A percentile compares a stretch with the other conserved stretches of the same genome.
Conservation (phyloP, 2,329 filamentous ascomycete genomes). For the Trichoderma lentiforme region DNA sequence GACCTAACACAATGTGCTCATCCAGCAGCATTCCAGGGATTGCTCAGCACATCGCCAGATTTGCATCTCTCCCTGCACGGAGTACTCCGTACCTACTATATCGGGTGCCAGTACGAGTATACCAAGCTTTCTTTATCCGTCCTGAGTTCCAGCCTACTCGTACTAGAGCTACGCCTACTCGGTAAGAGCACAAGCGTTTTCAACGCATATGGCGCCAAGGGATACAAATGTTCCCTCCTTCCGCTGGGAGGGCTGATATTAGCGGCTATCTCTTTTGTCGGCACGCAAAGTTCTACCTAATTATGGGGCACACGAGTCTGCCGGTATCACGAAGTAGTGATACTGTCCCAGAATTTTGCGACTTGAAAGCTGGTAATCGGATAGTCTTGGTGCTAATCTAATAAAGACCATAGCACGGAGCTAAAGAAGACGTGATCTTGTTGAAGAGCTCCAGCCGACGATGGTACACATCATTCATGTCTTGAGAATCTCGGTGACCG, state of each 20-base stretch:
- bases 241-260: neutral
- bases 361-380: neutral
- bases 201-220: neutral
- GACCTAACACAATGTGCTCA: constrained; percentile 1
- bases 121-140: neutral
- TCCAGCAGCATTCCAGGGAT: neutral
- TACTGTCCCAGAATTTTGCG: neutral
- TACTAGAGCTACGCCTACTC: neutral
- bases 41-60: neutral
- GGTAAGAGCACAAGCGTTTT: neutral
- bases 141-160: neutral
- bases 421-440: neutral
- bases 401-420: neutral
- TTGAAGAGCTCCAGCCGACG: neutral
- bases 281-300: neutral
- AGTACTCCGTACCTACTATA: constrained; percentile 7
- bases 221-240: neutral
- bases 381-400: neutral
- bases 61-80: constrained; percentile 2
- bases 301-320: neutral
- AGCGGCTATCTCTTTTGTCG: neutral
- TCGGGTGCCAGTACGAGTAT: neutral
- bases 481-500: neutral
- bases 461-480: neutral
- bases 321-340: neutral